Percentiles rank a stretch among this genome's conserved stretches.
phyloP scores from a whole-genome alignment of 2,329 filamentous ascomycete genomes.

The Thielaviopsis euricoi region DNA sequence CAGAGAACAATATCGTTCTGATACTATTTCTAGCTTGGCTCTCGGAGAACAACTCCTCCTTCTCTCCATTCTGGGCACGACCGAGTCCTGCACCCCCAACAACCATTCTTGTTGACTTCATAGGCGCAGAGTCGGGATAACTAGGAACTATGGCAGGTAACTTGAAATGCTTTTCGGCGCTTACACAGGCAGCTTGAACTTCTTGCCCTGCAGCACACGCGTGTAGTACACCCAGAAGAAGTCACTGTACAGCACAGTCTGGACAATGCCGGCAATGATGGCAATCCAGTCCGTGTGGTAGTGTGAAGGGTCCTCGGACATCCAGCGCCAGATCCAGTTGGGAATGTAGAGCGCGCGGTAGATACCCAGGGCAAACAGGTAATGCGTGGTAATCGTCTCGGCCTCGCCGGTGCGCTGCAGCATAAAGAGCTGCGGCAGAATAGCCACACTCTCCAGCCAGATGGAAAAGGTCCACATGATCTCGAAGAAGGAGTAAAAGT shows the following conservation, averaged over 20 bases:
- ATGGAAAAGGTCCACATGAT: conserved; percentile 96
- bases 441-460: conserved; percentile 93
- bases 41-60: neutral
- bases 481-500: conserved; percentile 67
- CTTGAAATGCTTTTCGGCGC: neutral
- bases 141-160: no score
- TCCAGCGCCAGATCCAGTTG: conserved; percentile 93
- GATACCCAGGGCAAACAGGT: conserved; percentile 79
- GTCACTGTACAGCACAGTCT: conserved; percentile 92
- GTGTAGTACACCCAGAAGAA: conserved; percentile 99
- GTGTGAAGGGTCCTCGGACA: conserved; percentile 41
- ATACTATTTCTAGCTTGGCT: neutral
- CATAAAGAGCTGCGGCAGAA: conserved; percentile 95
- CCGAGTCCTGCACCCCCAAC: no score
- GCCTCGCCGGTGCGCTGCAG: conserved; percentile 93
- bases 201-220: conserved; percentile 80
- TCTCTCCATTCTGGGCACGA: neutral
- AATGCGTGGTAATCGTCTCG: conserved; percentile 98
- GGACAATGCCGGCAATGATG: conserved; percentile 73
- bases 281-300: conserved; percentile 73
- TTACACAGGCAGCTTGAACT: conserved; percentile 73
- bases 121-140: neutral
- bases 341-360: conserved; percentile 95
- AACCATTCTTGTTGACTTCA: neutral
- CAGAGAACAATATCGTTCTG: neutral